A percentile compares a stretch with the other conserved stretches of the same genome.
These are phyloP conservation scores for Echeveria elegans DNA, from an alignment of 164 flowering plant genomes.

Conservation along the genomic window DNA sequence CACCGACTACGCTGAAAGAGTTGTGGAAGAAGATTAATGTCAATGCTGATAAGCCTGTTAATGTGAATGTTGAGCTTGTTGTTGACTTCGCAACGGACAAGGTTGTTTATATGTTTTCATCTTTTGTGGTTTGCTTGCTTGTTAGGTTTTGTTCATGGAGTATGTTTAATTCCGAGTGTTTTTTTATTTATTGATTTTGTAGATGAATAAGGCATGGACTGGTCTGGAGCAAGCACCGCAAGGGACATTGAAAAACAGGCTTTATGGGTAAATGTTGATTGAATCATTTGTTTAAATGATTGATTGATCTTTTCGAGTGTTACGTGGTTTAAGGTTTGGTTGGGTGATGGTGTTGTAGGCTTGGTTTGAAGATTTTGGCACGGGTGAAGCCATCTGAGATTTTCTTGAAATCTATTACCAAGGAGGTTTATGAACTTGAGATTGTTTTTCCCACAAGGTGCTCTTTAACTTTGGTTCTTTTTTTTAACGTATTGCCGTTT, in stretches of 20 bases:
- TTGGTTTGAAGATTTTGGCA: constrained; percentile 62
- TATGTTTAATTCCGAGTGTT: too few species aligned
- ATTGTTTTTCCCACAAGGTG: constrained; percentile 70
- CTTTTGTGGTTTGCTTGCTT: not conserved
- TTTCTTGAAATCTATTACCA: constrained; percentile 76
- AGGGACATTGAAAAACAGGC: constrained; percentile 64
- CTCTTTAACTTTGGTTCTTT: not conserved
- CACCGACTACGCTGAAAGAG: constrained; percentile 44
- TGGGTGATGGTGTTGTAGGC: constrained; percentile 26
- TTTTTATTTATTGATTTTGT: not conserved
- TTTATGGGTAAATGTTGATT: constrained; percentile 44
- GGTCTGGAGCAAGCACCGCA: constrained; percentile 68
- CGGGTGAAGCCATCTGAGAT: constrained; percentile 86
- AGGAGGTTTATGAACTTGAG: constrained; percentile 59
- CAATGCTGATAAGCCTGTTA: constrained; percentile 22
- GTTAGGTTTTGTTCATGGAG: too few species aligned
- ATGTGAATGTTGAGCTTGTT: constrained; percentile 50
- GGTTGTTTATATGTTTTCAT: constrained; percentile 36
- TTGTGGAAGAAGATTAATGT: constrained; percentile 52
- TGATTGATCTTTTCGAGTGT: not conserved
- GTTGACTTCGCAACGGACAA: constrained; percentile 60
- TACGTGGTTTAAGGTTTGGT: not conserved
- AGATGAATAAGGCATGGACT: constrained; percentile 88
- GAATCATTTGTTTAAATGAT: not conserved
- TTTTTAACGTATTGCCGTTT: not conserved